Evolutionary conservation across 345 rosid species (phyloP), one percentile per base, ranked within the genome.

Genomic region (Eucalyptus pauciflora): DNA sequence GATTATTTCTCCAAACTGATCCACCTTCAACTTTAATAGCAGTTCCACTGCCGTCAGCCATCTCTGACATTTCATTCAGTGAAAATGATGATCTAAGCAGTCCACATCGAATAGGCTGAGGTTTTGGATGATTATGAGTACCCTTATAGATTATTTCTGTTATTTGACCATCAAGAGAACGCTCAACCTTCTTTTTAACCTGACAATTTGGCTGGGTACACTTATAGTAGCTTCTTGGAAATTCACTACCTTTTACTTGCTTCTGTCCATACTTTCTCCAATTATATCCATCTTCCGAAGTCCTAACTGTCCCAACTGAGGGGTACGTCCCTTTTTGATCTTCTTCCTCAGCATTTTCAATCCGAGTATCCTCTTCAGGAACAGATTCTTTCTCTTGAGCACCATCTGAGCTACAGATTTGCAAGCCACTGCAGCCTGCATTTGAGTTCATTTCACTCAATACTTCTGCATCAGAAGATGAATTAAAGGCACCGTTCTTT

Each of bases 191-290:
- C 91, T 95, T 95, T 88, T 92, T 95, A 85, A 94, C 95, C 88
- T 79, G 92, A 90, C 96, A 94, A 67, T 88, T 94, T 50, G 93
- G 94, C 90, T 94, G 90, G 48, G 95, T 95, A 86, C 96, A 94
- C 93, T 94, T 94, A 86, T 94, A 94, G 88, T 95, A 94, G 93
- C 95, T 95, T 88, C 97, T 91, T 22, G 96, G 96, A 88, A 93
- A 94, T 87, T 94, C 96, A 86, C 97, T 95, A 48, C 97, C 95
- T 89, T 95, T 92, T 50, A 95, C 94, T 87, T 94, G 96, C 85
- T 95, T 94, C 92, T 94, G 96, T 52, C 96, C 96, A 90, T 95
- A 94, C 86, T 94, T 94, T 88, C 97, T 93, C 96, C 96, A 94
- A 86, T 92, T 95, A 91, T 93, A 95, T 67, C 95, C 94, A 86